These are phyloP conservation scores for Termitomyces sp. DNA, from an alignment of 768 basidiomycete genomes.

Conservation along the genomic window DNA sequence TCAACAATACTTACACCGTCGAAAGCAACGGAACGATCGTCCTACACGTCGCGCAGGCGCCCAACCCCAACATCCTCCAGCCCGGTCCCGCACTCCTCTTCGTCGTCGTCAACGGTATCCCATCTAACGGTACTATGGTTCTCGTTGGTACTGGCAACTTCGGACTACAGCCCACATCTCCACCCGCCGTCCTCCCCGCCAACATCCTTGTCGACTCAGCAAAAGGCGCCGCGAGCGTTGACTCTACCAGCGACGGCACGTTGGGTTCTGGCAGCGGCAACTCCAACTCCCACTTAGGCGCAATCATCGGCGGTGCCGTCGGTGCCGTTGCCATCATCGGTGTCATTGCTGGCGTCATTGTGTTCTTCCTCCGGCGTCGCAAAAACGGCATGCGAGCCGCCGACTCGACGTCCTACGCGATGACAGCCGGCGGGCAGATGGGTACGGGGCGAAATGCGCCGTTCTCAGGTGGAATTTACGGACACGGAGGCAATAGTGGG, in stretches of 20 bases:
- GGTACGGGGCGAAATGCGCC: slow-evolving; percentile 15
- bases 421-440: slow-evolving; percentile 24
- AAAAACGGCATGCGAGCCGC: slow-evolving; percentile 16
- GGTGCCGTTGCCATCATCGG: slow-evolving; percentile 4
- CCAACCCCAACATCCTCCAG: slow-evolving; percentile 81
- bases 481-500: slow-evolving; percentile 12
- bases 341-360: not conserved
- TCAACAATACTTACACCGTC: slow-evolving; percentile 84
- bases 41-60: slow-evolving; percentile 78
- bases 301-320: slow-evolving; percentile 3
- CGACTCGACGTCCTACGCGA: slow-evolving; percentile 9
- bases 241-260: not conserved
- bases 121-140: slow-evolving; percentile 72
- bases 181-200: slow-evolving; percentile 43
- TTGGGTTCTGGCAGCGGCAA: not conserved
- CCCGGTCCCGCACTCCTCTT: slow-evolving; percentile 87
- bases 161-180: slow-evolving; percentile 58
- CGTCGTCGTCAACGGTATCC: slow-evolving; percentile 82
- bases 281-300: not conserved
- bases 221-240: not conserved
- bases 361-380: slow-evolving; percentile 35
- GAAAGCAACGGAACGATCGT: slow-evolving; percentile 73
- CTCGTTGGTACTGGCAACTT: slow-evolving; percentile 78
- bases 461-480: slow-evolving; percentile 25
- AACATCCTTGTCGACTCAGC: slow-evolving; percentile 34